Evolutionary conservation across 164 flowering plant genomes (phyloP).

Genomic region (Litsea cubeba): DNA sequence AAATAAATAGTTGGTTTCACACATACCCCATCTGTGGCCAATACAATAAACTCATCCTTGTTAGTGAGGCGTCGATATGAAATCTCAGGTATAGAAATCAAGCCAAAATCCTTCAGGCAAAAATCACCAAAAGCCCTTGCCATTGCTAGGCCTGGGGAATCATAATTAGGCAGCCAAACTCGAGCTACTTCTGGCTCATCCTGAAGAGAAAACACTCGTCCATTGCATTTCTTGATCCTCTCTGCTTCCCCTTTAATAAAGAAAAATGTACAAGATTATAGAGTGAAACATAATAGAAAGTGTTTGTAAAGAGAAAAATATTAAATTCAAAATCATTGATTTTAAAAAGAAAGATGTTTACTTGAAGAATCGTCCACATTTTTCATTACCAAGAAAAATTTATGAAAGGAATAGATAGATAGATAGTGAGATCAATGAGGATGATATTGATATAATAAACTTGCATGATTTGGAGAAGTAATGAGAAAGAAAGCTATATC

Average conservation of each 20-base stretch:
- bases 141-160: slow-evolving; percentile 15
- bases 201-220: slow-evolving; percentile 5
- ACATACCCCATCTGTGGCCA: slow-evolving; percentile 14
- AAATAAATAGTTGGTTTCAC: not conserved
- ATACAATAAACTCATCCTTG: slow-evolving; percentile 11
- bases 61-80: slow-evolving; percentile 5
- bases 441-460: not conserved
- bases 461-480: not conserved
- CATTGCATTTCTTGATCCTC: slow-evolving; percentile 9
- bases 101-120: slow-evolving; percentile 12
- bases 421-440: not conserved
- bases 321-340: too few species aligned
- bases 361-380: too few species aligned
- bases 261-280: too few species aligned
- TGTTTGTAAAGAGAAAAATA: too few species aligned
- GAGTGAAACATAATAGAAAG: too few species aligned
- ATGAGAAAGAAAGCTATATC: not conserved
- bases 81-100: slow-evolving; percentile 4
- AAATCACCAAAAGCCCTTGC: slow-evolving; percentile 42
- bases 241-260: slow-evolving; percentile 7
- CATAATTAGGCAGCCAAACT: slow-evolving; percentile 8
- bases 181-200: slow-evolving; percentile 10
- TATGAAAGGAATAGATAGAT: too few species aligned
- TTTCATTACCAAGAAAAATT: too few species aligned
- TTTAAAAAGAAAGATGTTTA: too few species aligned